Evolutionary conservation across 768 basidiomycete species (phyloP), one percentile per base, ranked within the genome.

Genomic region (Tylopilus vinaceipallidus): DNA sequence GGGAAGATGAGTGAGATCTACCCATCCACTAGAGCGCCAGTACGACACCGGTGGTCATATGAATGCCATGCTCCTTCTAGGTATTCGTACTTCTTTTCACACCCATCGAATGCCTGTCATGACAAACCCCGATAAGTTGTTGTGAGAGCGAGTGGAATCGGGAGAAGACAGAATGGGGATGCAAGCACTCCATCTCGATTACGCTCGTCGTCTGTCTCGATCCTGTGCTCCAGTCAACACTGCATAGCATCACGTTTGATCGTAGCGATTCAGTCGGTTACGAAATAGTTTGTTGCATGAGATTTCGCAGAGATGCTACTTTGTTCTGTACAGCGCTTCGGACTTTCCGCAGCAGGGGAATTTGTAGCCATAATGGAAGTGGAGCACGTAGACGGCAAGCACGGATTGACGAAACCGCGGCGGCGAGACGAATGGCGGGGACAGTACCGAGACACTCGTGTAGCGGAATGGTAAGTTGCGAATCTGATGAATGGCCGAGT

Each of bases 161-260:
- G 37, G n/a, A 20, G 27, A 11, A n/a, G 29, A n/a, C 13, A n/a
- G 9, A 8, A 20, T n/a, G 3, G n/a, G 41, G 20, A 4, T 6
- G 6, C 12, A 6, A 12, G 27, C 12, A 12, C 27, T 33, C 22
- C 2, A 19, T 3, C 9, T 26, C 23, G n/a, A 30, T 24, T 20
- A 35, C 11, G 24, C 10, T 13, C 3, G 23, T 26, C 3, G 23
- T 20, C 16, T 2, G 50, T 35, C 36, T 48, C 32, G 20, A 44
- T 22, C 19, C 27, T 24, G 40, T 52, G 49, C 40, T n/a, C n/a
- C n/a, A n/a, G 29, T 45, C 43, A 50, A 47, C 51, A 44, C 3
- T 29, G 20, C 16, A 19, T 33, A n/a, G 11, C 32, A 53, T 39
- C 50, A 46, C 10, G 36, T 58, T 51, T 60, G 59, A 61, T 61